A percentile compares a stretch with the other conserved stretches of the same genome.
phyloP scores from a whole-genome alignment of 2,329 filamentous ascomycete species.

The Diaporthe vaccinii region DNA sequence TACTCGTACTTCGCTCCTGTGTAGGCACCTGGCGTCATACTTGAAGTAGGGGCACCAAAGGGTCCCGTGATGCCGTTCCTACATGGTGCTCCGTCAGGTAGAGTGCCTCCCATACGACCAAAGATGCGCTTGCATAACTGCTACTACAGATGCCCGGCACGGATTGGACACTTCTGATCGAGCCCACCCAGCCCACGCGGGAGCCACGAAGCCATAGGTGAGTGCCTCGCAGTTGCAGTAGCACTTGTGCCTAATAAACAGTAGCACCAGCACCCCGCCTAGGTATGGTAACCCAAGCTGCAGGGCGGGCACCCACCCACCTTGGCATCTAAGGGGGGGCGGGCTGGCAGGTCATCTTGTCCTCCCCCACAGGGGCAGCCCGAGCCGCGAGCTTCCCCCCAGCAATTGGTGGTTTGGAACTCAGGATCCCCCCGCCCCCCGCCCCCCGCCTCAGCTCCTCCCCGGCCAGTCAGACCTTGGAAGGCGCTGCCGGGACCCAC shows the following conservation, averaged over 20 bases:
- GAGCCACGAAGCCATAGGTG: constrained; percentile 1
- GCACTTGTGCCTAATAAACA: constrained; percentile 7
- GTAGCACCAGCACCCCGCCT: not conserved
- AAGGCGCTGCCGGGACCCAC: not conserved
- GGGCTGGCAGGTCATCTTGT: constrained; percentile 8
- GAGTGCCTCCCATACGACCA: constrained; percentile 35
- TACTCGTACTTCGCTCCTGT: not conserved
- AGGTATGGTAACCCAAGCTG: not conserved
- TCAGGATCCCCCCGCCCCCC: constrained; percentile 42
- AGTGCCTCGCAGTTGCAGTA: not conserved
- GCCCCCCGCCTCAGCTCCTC: constrained; percentile 45
- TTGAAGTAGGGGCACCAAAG: not conserved
- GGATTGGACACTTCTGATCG: constrained; percentile 2
- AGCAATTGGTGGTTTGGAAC: constrained; percentile 20
- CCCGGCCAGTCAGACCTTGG: constrained; percentile 42
- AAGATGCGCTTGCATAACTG: constrained; percentile 19
- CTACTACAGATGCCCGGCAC: not conserved
- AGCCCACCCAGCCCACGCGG: constrained; percentile 12
- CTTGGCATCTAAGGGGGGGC: not conserved
- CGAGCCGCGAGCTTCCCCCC: constrained; percentile 5
- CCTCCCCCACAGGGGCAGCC: constrained; percentile 25
- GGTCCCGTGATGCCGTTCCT: constrained; percentile 35
- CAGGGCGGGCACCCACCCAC: not conserved
- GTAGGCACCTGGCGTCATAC: constrained; percentile 6
- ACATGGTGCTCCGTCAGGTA: constrained; percentile 17